These are phyloP conservation scores for button mushroom (Agaricus bisporus) DNA, from an alignment of 768 basidiomycete genomes.

Conservation along the genomic window DNA sequence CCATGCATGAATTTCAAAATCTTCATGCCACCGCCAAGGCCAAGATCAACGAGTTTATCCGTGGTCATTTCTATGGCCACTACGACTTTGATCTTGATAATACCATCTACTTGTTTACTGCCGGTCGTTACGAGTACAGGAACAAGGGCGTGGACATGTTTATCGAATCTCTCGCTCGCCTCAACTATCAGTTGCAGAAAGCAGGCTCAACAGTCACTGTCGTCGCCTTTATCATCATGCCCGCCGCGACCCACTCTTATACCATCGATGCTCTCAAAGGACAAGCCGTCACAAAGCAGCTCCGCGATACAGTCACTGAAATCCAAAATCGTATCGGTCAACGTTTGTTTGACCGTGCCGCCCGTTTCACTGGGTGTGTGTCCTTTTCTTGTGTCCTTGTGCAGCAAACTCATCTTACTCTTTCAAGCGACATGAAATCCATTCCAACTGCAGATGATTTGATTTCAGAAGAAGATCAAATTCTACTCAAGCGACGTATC, in stretches of 20 bases:
- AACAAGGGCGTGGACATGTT: constrained; percentile 99
- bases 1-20: constrained; percentile 99
- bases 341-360: constrained; percentile 90
- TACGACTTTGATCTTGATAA: constrained; percentile 95
- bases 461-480: constrained; percentile 87
- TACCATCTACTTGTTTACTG: constrained; percentile 93
- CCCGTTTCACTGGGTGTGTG: constrained; percentile 80
- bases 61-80: constrained; percentile 97
- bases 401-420: constrained; percentile 1
- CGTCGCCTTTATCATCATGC: constrained; percentile 99
- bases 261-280: constrained; percentile 95
- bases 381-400: constrained; percentile 5
- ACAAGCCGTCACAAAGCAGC: constrained; percentile 95
- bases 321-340: constrained; percentile 92
- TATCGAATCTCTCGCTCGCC: constrained; percentile 89
- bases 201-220: constrained; percentile 73
- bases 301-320: constrained; percentile 92
- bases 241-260: constrained; percentile 92
- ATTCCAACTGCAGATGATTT: constrained; percentile 71
- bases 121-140: constrained; percentile 98
- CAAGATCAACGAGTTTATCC: constrained; percentile 98
- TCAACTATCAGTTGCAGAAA: constrained; percentile 49
- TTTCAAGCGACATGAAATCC: constrained; percentile 61
- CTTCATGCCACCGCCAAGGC: constrained; percentile 86
- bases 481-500: constrained; percentile 91